Percentiles rank a stretch among this genome's conserved stretches.
phyloP scores from a whole-genome alignment of 768 basidiomycete genomes.

The Paxillus rubicundulus region DNA sequence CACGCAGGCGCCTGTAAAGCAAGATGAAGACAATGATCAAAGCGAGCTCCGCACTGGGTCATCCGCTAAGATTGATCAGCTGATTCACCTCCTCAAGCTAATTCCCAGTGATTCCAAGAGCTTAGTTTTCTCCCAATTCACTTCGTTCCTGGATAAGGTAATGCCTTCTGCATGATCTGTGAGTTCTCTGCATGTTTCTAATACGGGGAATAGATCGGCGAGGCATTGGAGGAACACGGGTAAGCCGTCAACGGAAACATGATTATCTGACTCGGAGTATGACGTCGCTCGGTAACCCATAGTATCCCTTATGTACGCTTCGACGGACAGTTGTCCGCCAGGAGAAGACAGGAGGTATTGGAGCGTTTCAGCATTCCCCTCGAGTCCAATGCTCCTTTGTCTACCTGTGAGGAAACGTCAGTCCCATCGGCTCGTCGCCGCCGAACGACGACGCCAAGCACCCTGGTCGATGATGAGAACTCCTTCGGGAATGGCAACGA shows the following conservation, averaged over 20 bases:
- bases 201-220: slow-evolving; percentile 56
- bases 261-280: neutral
- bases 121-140: slow-evolving; percentile 89
- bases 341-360: slow-evolving; percentile 73
- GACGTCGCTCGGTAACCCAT: neutral
- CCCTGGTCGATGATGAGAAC: slow-evolving; percentile 10
- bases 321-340: slow-evolving; percentile 84
- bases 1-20: slow-evolving; percentile 53
- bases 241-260: slow-evolving; percentile 23
- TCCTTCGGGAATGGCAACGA: slow-evolving; percentile 28
- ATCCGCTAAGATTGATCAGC: slow-evolving; percentile 84
- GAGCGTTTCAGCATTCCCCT: slow-evolving; percentile 70
- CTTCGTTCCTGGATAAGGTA: slow-evolving; percentile 79
- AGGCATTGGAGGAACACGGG: slow-evolving; percentile 65
- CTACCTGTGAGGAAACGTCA: slow-evolving; percentile 14
- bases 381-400: slow-evolving; percentile 29
- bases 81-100: slow-evolving; percentile 67
- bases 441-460: slow-evolving; percentile 5
- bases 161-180: neutral
- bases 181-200: neutral
- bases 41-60: slow-evolving; percentile 48
- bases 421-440: slow-evolving; percentile 9
- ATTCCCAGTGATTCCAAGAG: slow-evolving; percentile 73
- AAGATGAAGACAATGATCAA: slow-evolving; percentile 39
- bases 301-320: slow-evolving; percentile 80